phyloP scores from a whole-genome alignment of 805 yeast species.

The Monosporozyma solicola region DNA sequence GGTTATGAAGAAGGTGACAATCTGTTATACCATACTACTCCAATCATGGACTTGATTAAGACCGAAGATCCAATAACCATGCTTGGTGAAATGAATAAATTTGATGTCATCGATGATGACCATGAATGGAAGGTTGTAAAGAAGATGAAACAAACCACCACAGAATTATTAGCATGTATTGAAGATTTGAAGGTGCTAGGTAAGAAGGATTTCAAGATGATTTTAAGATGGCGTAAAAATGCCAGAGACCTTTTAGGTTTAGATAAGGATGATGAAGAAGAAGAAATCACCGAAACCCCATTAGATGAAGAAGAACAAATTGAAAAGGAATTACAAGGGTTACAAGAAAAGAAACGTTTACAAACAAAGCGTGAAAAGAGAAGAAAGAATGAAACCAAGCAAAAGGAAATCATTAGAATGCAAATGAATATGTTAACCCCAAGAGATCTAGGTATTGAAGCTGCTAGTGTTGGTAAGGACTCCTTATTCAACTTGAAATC shows the following conservation, averaged over 20 bases:
- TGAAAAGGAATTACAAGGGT: constrained; percentile 70
- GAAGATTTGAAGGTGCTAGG: constrained; percentile 92
- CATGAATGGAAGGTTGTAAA: constrained; percentile 65
- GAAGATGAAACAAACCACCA: constrained; percentile 67
- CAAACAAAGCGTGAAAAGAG: constrained; percentile 74
- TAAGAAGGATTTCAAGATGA: constrained; percentile 79
- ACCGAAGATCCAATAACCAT: constrained; percentile 76
- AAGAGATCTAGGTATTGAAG: constrained; percentile 87
- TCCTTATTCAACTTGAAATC: constrained; percentile 70
- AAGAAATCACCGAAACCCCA: constrained; percentile 55
- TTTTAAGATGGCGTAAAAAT: constrained; percentile 80
- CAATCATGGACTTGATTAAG: constrained; percentile 72
- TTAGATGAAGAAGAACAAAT: constrained; percentile 84
- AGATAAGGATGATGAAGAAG: constrained; percentile 41
- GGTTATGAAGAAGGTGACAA: constrained; percentile 97
- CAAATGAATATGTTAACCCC: constrained; percentile 96
- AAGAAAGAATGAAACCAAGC: constrained; percentile 70
- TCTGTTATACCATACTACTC: constrained; percentile 55
- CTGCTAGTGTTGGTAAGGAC: constrained; percentile 70
- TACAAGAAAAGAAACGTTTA: constrained; percentile 61
- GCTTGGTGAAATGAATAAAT: constrained; percentile 63
- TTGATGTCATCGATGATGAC: constrained; percentile 49
- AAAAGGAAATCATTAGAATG: constrained; percentile 81
- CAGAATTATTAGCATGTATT: constrained; percentile 72
- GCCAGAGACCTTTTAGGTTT: constrained; percentile 73